These are phyloP conservation scores for Aureobasidium vineae DNA, from an alignment of 2,329 filamentous ascomycete genomes.

Conservation along the genomic window DNA sequence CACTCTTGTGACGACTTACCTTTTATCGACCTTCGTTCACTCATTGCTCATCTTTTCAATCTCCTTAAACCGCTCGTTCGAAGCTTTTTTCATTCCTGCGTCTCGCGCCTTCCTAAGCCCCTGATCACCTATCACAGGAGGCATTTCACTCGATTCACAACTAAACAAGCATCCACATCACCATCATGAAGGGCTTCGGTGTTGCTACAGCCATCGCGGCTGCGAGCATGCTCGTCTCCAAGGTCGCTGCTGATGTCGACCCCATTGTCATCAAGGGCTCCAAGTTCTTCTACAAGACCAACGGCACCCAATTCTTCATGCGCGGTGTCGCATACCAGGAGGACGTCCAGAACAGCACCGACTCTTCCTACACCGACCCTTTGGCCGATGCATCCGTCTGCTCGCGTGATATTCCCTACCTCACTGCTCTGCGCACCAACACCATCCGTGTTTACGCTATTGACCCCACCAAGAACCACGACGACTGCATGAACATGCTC, in stretches of 20 bases:
- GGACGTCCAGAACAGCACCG: slow-evolving; percentile 55
- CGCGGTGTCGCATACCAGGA: slow-evolving; percentile 94
- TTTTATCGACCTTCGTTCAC: slow-evolving; percentile 23
- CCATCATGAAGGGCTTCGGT: slow-evolving; percentile 38
- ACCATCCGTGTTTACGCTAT: slow-evolving; percentile 94
- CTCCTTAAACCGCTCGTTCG: slow-evolving; percentile 19
- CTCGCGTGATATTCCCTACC: slow-evolving; percentile 79
- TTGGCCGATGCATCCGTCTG: slow-evolving; percentile 70
- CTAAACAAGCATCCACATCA: slow-evolving; percentile 4
- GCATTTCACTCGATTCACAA: not conserved
- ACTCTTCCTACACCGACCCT: slow-evolving; percentile 72
- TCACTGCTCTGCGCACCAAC: slow-evolving; percentile 80
- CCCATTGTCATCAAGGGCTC: slow-evolving; percentile 72
- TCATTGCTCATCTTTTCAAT: slow-evolving; percentile 10
- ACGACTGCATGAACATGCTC: slow-evolving; percentile 78
- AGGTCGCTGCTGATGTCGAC: slow-evolving; percentile 57
- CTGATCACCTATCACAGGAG: slow-evolving; percentile 2
- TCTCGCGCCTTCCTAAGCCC: slow-evolving; percentile 14
- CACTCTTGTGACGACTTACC: not conserved
- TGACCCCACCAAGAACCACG: slow-evolving; percentile 74
- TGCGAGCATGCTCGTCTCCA: slow-evolving; percentile 53
- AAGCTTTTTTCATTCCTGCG: slow-evolving; percentile 10
- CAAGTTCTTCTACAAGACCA: slow-evolving; percentile 88
- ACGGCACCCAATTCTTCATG: slow-evolving; percentile 78
- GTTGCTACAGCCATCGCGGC: slow-evolving; percentile 50